phyloP scores from a whole-genome alignment of 2,329 filamentous ascomycete species.

The Botrytis fragariae region DNA sequence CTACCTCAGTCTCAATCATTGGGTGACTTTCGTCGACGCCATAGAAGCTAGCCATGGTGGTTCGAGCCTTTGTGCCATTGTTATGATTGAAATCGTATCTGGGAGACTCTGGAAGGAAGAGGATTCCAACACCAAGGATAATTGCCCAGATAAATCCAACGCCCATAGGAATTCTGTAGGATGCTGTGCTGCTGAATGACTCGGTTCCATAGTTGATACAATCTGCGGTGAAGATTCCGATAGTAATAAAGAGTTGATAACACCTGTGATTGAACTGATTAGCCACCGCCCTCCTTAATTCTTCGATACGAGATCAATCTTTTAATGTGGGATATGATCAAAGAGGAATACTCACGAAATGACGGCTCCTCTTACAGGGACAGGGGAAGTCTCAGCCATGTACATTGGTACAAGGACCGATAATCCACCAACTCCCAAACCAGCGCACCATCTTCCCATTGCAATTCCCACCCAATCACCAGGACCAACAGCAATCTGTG shows the following conservation, averaged over 20 bases:
- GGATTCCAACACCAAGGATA: conserved; percentile 52
- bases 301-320: background rate
- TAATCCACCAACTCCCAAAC: conserved; percentile 65
- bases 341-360: conserved; percentile 45
- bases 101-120: conserved; percentile 56
- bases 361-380: conserved; percentile 61
- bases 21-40: conserved; percentile 46
- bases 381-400: conserved; percentile 62
- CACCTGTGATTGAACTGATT: conserved; percentile 42
- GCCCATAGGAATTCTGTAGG: conserved; percentile 63
- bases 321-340: background rate
- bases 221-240: conserved; percentile 62
- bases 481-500: conserved; percentile 59
- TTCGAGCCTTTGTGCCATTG: conserved; percentile 48
- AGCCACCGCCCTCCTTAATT: background rate
- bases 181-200: conserved; percentile 41
- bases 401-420: conserved; percentile 66
- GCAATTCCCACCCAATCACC: conserved; percentile 60
- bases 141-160: conserved; percentile 53
- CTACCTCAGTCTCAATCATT: conserved; percentile 50
- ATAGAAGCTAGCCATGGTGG: conserved; percentile 53
- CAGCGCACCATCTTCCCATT: conserved; percentile 63
- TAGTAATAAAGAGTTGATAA: conserved; percentile 73
- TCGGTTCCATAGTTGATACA: conserved; percentile 52
- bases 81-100: conserved; percentile 52